Evolutionary conservation across 2,329 filamentous ascomycete genomes (phyloP), one percentile per base, ranked within the genome.

Genomic region (Sphaerulina vaccinii): DNA sequence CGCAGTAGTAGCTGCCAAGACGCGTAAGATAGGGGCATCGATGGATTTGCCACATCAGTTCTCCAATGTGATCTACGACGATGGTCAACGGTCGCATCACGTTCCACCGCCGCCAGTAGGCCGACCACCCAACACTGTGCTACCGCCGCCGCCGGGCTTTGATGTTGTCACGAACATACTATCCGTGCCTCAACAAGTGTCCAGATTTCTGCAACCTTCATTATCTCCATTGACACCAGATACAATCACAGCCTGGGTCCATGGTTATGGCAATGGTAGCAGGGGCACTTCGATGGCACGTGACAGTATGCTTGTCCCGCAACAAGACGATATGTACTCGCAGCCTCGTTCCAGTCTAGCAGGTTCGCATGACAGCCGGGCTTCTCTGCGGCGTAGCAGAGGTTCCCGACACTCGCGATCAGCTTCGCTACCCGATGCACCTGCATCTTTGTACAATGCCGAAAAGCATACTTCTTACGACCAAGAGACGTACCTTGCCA

Each of bases 191-290:
- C 62, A 65, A 47, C 65, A 65, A 53, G 63, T 67, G 22, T 60
- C 62, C 11, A 56, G 58, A 19, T 64, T 65, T 46, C 45, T 66
- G 52, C 64, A 64, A 49, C 62, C 64, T 16, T 64, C 62, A 2
- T 42, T 64, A 53, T 66, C 65, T 9, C 62, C 65, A 13, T 41
- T 65, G 29, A 78, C 78, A 1, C 77, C 79, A 15, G 70, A 77
- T 18, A 80, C 80, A 1, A 71, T 81, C 33, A 76, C 74, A 37
- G 79, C 82, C 18, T 73, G 80, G 36, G 70, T 79, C 33, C 74
- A 75, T 35, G 74, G 73, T n/a, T 79, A 81, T 58, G 74, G 72
- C 22, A 73, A 75, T 41, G 67, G 68, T 9, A 65, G 63, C 46
- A 61, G 56, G 62, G 68, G 52, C 60, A 72, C 38, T 65, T 55